Evolutionary conservation across 148 eudicot genomes (phyloP).

Genomic region (Limonium bicolor): DNA sequence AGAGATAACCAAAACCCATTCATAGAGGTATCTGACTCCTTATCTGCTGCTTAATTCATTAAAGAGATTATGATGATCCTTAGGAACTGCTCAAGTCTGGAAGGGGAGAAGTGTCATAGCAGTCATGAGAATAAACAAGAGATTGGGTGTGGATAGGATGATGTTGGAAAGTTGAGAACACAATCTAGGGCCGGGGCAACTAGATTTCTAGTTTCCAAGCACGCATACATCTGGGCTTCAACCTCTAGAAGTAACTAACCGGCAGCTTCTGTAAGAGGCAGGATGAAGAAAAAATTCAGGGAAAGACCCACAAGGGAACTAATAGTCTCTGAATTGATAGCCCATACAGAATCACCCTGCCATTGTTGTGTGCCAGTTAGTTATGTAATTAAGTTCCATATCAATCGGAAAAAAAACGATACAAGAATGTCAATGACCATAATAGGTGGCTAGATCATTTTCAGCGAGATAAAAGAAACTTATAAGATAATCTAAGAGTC

Average conservation of each 20-base stretch:
- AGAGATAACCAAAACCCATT: too few relatives aligned
- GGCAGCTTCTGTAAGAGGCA: constrained; percentile 48
- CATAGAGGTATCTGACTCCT: too few relatives aligned
- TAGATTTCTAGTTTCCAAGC: too few relatives aligned
- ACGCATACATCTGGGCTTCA: too few relatives aligned
- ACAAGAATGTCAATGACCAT: background rate
- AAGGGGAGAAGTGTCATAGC: too few relatives aligned
- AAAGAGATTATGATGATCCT: too few relatives aligned
- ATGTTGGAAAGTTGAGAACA: too few relatives aligned
- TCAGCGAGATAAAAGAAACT: background rate
- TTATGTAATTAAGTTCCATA: background rate
- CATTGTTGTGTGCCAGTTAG: background rate
- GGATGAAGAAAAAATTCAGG: constrained; percentile 81
- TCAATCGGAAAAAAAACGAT: background rate
- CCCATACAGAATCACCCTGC: constrained; percentile 99
- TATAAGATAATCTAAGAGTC: background rate
- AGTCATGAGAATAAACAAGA: too few relatives aligned
- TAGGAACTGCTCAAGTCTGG: too few relatives aligned
- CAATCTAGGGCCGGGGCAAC: too few relatives aligned
- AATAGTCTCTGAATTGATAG: constrained; percentile 80
- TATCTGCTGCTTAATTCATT: too few relatives aligned
- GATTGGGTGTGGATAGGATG: too few relatives aligned
- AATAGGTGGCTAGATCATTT: background rate
- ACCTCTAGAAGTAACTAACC: background rate
- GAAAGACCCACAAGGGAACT: constrained; percentile 71